Evolutionary conservation across 164 flowering plant species (phyloP).

Genomic region (Platanus orientalis): DNA sequence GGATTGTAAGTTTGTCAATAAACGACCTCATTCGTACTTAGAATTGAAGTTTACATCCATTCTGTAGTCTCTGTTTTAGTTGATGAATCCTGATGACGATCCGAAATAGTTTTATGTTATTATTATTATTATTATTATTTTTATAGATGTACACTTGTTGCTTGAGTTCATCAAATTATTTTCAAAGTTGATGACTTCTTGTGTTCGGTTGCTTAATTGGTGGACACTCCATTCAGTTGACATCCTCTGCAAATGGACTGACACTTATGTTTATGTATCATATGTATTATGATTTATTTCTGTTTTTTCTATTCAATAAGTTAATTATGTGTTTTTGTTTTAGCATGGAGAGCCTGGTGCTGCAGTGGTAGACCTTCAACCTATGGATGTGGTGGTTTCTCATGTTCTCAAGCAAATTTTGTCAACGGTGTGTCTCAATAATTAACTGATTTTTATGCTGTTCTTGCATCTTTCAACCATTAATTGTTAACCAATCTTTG

Average conservation of each 20-base stretch:
- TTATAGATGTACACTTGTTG: background rate
- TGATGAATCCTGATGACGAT: background rate
- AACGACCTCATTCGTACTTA: background rate
- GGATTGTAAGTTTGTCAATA: conserved; percentile 61
- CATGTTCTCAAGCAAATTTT: conserved; percentile 82
- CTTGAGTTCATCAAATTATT: conserved; percentile 1
- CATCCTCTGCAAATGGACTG: background rate
- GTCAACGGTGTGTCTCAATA: conserved; percentile 41
- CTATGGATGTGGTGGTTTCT: conserved; percentile 80
- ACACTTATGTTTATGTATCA: background rate
- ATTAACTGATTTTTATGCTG: conserved; percentile 1
- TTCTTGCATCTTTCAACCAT: background rate
- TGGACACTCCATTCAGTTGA: background rate
- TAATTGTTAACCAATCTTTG: no score
- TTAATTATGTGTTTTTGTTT: conserved; percentile 14
- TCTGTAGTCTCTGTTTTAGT: background rate
- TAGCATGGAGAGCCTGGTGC: conserved; percentile 99
- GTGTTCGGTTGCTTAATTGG: background rate
- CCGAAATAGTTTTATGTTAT: background rate
- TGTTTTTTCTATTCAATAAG: background rate
- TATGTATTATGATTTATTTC: background rate
- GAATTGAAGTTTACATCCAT: background rate
- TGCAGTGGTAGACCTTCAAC: conserved; percentile 74
- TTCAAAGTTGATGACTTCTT: background rate
- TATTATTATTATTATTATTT: background rate